Conservation (phyloP, 768 basidiomycete genomes). For the Botryobasidium botryosum region DNA sequence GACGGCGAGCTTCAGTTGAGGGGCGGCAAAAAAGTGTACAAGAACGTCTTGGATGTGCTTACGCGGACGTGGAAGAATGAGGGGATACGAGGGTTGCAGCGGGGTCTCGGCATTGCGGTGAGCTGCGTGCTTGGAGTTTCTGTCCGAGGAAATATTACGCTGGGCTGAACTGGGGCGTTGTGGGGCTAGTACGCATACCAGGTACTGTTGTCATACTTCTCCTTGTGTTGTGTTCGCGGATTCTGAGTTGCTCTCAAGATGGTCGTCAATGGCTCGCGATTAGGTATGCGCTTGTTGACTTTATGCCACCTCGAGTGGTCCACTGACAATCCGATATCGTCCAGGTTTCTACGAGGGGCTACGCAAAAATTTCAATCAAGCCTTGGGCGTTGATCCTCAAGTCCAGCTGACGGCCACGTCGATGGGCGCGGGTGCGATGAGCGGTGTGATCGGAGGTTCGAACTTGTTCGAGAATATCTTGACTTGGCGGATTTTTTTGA, state of each 20-base stretch:
- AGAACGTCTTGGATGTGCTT: constrained; percentile 72
- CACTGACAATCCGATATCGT: too few relatives aligned
- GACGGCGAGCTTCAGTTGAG: constrained; percentile 84
- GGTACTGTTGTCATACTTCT: constrained; percentile 25
- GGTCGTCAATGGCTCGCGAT: constrained; percentile 76
- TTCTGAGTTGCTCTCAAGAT: constrained; percentile 33
- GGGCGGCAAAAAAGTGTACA: constrained; percentile 63
- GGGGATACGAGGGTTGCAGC: constrained; percentile 79
- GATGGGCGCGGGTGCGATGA: constrained; percentile 69
- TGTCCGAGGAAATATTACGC: constrained; percentile 1
- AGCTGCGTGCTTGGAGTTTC: constrained; percentile 14
- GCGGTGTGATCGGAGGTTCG: constrained; percentile 80
- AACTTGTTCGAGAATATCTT: neutral
- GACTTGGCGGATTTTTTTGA: neutral
- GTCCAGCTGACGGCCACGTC: constrained; percentile 64
- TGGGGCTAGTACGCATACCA: constrained; percentile 84
- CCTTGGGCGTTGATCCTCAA: constrained; percentile 43
- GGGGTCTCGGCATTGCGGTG: constrained; percentile 82
- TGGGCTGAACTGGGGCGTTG: neutral
- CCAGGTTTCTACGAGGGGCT: constrained; percentile 94
- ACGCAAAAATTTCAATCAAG: constrained; percentile 46
- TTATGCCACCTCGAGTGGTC: constrained; percentile 2
- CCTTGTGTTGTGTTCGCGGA: neutral
- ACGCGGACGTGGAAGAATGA: constrained; percentile 80
- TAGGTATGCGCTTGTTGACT: constrained; percentile 33